A percentile compares a stretch with the other conserved stretches of the same genome.
Conservation (phyloP, 768 basidiomycete species). For the Multifurca ochricompacta region DNA sequence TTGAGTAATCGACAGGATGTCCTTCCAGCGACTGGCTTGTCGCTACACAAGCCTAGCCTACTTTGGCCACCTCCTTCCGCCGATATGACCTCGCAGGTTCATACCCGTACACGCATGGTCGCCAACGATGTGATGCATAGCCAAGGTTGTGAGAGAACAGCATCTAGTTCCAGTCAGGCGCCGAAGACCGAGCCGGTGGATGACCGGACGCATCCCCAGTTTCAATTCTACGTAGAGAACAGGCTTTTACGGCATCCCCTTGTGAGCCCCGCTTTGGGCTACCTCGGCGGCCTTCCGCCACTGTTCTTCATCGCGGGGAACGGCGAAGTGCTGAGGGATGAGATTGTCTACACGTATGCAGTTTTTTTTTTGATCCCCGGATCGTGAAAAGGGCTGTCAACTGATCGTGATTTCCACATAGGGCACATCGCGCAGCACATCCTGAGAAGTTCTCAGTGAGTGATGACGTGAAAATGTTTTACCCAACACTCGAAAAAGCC, state of each 20-base stretch:
- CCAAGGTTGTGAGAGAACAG: constrained; percentile 1
- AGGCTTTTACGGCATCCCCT: constrained; percentile 68
- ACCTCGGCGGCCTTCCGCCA: constrained; percentile 87
- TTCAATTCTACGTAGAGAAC: constrained; percentile 83
- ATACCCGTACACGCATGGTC: constrained; percentile 50
- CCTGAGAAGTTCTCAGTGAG: constrained; percentile 57
- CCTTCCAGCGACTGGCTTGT: constrained; percentile 63
- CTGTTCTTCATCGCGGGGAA: constrained; percentile 78
- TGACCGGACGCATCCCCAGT: too few relatives aligned
- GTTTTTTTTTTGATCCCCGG: neutral
- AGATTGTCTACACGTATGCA: constrained; percentile 69
- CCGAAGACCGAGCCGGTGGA: too few relatives aligned
- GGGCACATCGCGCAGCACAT: constrained; percentile 86
- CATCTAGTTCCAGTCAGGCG: neutral
- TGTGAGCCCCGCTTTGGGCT: constrained; percentile 69
- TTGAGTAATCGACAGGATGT: constrained; percentile 48
- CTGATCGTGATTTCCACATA: constrained; percentile 23
- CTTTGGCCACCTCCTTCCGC: constrained; percentile 74
- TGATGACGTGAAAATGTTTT: constrained; percentile 40
- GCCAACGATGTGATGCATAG: constrained; percentile 46
- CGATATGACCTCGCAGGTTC: constrained; percentile 50
- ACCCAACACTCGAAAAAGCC: constrained; percentile 49
- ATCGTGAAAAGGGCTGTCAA: neutral
- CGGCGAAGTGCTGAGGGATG: constrained; percentile 87
- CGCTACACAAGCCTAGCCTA: constrained; percentile 68